These are phyloP conservation scores for Aspergillus biplanus DNA, from an alignment of 495 filamentous ascomycete genomes.

Conservation along the genomic window DNA sequence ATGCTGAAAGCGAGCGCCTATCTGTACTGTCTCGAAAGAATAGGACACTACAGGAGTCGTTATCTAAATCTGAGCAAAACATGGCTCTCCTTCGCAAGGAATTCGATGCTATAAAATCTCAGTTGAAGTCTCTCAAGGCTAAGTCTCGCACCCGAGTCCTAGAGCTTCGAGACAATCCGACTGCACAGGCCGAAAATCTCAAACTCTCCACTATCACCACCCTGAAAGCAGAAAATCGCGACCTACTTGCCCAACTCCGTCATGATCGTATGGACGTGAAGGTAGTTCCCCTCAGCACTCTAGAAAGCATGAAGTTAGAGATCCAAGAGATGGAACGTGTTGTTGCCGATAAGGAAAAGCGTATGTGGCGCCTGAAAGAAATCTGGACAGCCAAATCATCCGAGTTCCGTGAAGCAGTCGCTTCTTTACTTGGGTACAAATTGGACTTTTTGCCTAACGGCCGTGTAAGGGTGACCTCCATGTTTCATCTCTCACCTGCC, in stretches of 20 bases:
- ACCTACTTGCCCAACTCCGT: conserved; percentile 77
- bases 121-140: conserved; percentile 71
- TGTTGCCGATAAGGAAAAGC: conserved; percentile 84
- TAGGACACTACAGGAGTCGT: conserved; percentile 77
- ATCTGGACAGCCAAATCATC: conserved; percentile 86
- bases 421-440: conserved; percentile 86
- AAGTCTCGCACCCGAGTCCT: conserved; percentile 83
- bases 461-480: conserved; percentile 80
- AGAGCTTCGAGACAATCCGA: conserved; percentile 87
- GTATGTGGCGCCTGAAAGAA: conserved; percentile 79
- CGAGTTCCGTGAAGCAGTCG: conserved; percentile 93
- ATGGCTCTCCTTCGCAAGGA: conserved; percentile 72
- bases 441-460: conserved; percentile 92
- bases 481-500: conserved; percentile 67
- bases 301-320: conserved; percentile 73
- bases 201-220: conserved; percentile 76
- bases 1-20: conserved; percentile 73
- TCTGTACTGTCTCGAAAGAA: conserved; percentile 85
- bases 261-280: conserved; percentile 48
- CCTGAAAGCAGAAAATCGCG: conserved; percentile 81
- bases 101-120: conserved; percentile 68
- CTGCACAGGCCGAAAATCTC: conserved; percentile 76
- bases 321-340: conserved; percentile 70
- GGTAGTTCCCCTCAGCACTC: conserved; percentile 71
- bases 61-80: conserved; percentile 67